A percentile compares a stretch with the other conserved stretches of the same genome.
Conservation (phyloP, 352 stramenopile genomes). For the Phytophthora nicotianae region DNA sequence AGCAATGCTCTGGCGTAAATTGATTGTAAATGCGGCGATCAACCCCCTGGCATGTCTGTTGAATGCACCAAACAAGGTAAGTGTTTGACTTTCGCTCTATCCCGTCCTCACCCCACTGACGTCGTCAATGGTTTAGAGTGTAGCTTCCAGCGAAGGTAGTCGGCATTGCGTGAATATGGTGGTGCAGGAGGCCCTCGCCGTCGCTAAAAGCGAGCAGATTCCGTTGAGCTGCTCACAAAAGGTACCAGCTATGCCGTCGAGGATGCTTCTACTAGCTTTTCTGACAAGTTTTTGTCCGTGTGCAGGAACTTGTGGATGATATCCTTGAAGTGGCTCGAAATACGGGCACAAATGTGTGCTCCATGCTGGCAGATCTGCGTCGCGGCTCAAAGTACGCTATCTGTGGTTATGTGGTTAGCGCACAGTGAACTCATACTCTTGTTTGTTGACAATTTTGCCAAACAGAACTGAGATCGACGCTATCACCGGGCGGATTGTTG, state of each 20-base stretch:
- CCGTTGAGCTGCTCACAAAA: conserved; percentile 41
- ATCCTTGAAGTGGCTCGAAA: conserved; percentile 57
- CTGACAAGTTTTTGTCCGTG: conserved; percentile 7
- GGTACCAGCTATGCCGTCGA: neutral
- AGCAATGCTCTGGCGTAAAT: conserved; percentile 73
- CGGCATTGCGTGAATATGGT: conserved; percentile 51
- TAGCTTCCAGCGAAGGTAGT: conserved; percentile 53
- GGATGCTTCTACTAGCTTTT: neutral
- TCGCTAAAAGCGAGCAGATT: conserved; percentile 56
- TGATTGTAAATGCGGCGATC: conserved; percentile 84
- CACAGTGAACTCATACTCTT: neutral
- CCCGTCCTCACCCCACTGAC: neutral
- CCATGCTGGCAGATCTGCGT: conserved; percentile 76
- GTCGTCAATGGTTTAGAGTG: conserved; percentile 29
- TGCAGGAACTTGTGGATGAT: conserved; percentile 61
- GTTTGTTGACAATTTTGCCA: neutral
- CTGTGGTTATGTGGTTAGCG: neutral
- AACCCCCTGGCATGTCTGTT: conserved; percentile 75
- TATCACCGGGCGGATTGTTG: conserved; percentile 70
- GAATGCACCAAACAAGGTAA: conserved; percentile 58
- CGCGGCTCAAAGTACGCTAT: conserved; percentile 47
- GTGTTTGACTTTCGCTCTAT: neutral
- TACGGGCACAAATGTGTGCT: conserved; percentile 72
- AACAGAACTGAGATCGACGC: conserved; percentile 75
- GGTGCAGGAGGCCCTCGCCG: conserved; percentile 57